Base-by-base conservation (phyloP, 2,329 filamentous ascomycete genomes). In the Blumeria graminis region DNA sequence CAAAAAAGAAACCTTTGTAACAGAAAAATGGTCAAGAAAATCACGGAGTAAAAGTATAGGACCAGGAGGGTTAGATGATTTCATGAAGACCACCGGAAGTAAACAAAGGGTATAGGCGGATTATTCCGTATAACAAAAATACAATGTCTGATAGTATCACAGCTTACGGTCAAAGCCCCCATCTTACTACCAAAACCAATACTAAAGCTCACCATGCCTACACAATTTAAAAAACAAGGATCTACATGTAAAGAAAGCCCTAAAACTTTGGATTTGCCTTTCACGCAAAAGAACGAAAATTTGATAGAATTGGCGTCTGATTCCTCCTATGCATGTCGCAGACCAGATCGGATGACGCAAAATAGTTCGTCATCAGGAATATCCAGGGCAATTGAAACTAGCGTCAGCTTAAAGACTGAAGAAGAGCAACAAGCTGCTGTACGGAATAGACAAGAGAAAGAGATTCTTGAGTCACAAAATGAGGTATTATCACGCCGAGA, bases 1-100 rank as follows among this genome's bases (percentile, higher is more conserved):
- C 41, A 59, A 61, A 32, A 67, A 66, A 56, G 63, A 58, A 48
- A 45, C 61, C 22, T 34, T 57, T 7, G 46, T 60, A n/a, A 59
- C 58, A 6, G 61, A 62, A 34, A 63, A 63, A 53, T 46, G 60
- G 9, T 55, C 60, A 43, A 76, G 76, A 71, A 90, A 88, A 70
- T 85, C 83, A 58, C 81, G 92, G 61, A 95, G 90, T 70, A 96
- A 95, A 73, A 96, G 90, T 70, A 82, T 98, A 62, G 92, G 92
- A 1, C 90, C 92, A 14, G 92, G 90, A 55, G 88, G 89, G 32
- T 70, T 94, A 50, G 88, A 93, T 72, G 82, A 83, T 57, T 74
- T 93, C 56, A 88, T 84, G 68, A 76, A 82, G 65, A 77, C 76
- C 48, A 78, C 74, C 65, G 86, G 85, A 36, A 93, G 94, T 67